Base-by-base conservation (phyloP, 2,329 filamentous ascomycete genomes). In the Basipetospora chlamydospora region DNA sequence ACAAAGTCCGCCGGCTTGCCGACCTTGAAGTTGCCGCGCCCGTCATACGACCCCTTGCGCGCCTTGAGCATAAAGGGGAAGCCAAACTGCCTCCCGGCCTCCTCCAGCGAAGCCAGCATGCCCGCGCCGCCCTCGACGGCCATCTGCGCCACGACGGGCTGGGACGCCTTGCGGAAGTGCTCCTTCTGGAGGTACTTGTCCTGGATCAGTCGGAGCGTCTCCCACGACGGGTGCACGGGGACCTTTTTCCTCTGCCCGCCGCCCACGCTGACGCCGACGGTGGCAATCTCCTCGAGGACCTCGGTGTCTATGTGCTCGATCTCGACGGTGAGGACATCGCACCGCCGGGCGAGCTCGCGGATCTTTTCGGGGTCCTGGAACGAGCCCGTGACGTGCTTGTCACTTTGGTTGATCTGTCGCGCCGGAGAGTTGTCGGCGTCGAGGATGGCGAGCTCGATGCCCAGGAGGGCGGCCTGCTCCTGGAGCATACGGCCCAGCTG, bases 291-390 rank as follows among this genome's bases (percentile, higher is more conserved):
- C 57, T 94, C 84, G 4, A 95, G 70, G 17, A 90, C 79, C 37
- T 84, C 67, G n/a, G 85, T 90, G 56, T 95, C 76, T 40, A 95
- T 80, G 58, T 95, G 88, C 64, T 96, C 88, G 44, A 94, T 95
- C 58, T 96, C 88, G 11, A 93, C 83, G 0, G 86, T 95, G 42
- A 95, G 64, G 12, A 93, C 73, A 53, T 93, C 83, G 47, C 77
- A 85, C 23, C 66, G 60, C 26, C 70, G 60, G 2, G 88, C 86
- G n/a, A 96, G 66, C 54, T 84, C 68, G 29, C 77, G 73, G 44
- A 96, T 86, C 44, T 82, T 79, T 23, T 73, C 71, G 0, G 78
- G 64, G 46, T 94, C 80, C 53, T 85, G 87, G 68, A 94, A 95
- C 0, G 86, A 93, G 40, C 87, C 88, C 13, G 76, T 70, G 40